A percentile compares a stretch with the other conserved stretches of the same genome.
phyloP scores from a whole-genome alignment of 1,139 yeast genomes.

The Debaryomyces subglobosus region DNA sequence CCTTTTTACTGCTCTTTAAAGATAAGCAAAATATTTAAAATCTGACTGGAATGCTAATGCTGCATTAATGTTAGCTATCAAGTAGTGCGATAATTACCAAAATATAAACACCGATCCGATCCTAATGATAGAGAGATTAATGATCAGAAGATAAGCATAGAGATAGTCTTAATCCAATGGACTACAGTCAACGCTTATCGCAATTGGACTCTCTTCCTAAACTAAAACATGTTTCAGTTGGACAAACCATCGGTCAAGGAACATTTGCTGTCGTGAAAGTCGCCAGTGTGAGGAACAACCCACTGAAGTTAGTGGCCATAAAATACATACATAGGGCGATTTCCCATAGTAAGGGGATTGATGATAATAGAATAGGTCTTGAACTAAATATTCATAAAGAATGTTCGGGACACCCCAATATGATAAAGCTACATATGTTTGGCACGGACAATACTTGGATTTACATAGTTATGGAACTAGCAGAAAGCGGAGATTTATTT shows the following conservation, averaged over 20 bases:
- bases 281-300: conserved; percentile 23
- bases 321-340: conserved; percentile 56
- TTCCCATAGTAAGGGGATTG: conserved; percentile 46
- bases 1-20: neutral
- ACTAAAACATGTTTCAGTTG: conserved; percentile 23
- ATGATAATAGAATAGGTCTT: conserved; percentile 48
- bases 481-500: conserved; percentile 71
- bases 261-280: conserved; percentile 23
- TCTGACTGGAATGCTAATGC: neutral
- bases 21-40: neutral
- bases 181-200: conserved; percentile 3
- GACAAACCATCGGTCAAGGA: conserved; percentile 35
- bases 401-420: conserved; percentile 60
- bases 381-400: conserved; percentile 58
- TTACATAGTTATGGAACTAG: conserved; percentile 68
- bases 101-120: neutral
- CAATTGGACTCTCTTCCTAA: conserved; percentile 30
- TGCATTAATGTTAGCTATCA: conserved; percentile 2
- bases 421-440: conserved; percentile 53
- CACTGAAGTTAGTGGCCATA: conserved; percentile 48
- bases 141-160: neutral
- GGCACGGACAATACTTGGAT: conserved; percentile 56
- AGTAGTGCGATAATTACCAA: conserved; percentile 5
- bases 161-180: neutral
- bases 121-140: neutral